phyloP scores from a whole-genome alignment of 2,329 filamentous ascomycete species.

The Lachnellula subtilissima region DNA sequence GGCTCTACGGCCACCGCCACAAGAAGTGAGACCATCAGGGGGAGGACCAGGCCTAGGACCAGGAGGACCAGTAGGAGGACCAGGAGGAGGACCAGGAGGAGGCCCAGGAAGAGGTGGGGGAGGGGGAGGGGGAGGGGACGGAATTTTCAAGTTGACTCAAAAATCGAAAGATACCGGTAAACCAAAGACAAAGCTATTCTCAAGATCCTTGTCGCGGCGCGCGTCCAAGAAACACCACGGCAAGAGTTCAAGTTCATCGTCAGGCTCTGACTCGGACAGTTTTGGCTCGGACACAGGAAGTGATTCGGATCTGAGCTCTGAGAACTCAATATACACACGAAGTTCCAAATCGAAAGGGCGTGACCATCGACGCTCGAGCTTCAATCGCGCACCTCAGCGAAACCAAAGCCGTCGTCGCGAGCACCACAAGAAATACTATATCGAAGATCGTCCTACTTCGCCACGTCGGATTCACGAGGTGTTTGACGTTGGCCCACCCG shows the following conservation, averaged over 20 bases:
- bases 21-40: background rate
- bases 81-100: background rate
- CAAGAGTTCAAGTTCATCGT: slow-evolving; percentile 9
- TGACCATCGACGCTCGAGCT: slow-evolving; percentile 4
- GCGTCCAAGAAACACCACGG: slow-evolving; percentile 3
- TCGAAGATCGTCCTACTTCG: slow-evolving; percentile 13
- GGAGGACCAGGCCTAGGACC: background rate
- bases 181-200: background rate
- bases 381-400: slow-evolving; percentile 8
- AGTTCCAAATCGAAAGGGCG: slow-evolving; percentile 12
- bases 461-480: slow-evolving; percentile 5
- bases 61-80: too few species aligned
- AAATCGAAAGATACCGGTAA: background rate
- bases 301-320: slow-evolving; percentile 10
- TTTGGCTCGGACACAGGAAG: slow-evolving; percentile 2
- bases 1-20: slow-evolving; percentile 7
- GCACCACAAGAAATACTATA: slow-evolving; percentile 16
- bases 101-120: background rate
- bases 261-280: slow-evolving; percentile 7
- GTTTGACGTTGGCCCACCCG: background rate
- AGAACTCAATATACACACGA: slow-evolving; percentile 10
- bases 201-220: background rate
- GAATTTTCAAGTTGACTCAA: background rate
- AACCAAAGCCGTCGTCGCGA: slow-evolving; percentile 18
- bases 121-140: background rate